A percentile compares a stretch with the other conserved stretches of the same genome.
Evolutionary conservation across 495 filamentous ascomycete species (phyloP).

Genomic region (Penicillium daleae): DNA sequence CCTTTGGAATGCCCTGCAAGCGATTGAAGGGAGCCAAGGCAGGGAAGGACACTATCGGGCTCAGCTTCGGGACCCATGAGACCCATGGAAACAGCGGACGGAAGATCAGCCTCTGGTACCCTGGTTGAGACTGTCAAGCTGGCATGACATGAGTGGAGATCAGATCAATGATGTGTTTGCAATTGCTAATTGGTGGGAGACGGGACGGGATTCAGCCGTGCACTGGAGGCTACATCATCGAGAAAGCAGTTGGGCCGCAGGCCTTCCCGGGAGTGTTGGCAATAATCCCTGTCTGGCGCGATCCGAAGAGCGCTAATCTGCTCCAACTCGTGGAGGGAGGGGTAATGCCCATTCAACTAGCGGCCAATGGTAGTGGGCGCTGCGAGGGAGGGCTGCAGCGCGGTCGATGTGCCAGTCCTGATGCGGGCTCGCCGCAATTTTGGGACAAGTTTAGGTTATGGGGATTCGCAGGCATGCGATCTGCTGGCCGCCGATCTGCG

Average conservation of each 20-base stretch:
- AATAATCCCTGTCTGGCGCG: constrained; percentile 2
- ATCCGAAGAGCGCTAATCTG: not conserved
- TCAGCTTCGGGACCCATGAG: not conserved
- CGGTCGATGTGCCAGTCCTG: not conserved
- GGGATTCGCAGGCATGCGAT: constrained; percentile 3
- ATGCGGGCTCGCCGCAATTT: constrained; percentile 8
- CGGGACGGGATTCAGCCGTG: constrained; percentile 2
- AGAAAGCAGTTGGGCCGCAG: not conserved
- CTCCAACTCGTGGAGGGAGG: not conserved
- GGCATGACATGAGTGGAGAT: constrained; percentile 13
- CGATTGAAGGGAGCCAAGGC: constrained; percentile 4
- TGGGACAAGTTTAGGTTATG: constrained; percentile 7
- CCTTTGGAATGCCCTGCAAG: constrained; percentile 6
- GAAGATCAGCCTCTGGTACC: not conserved
- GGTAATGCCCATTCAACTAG: constrained; percentile 4
- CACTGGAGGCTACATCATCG: constrained; percentile 18
- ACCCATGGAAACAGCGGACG: not conserved
- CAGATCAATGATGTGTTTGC: not conserved
- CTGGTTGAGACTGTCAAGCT: constrained; percentile 12
- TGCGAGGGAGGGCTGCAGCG: constrained; percentile 6
- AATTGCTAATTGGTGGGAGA: constrained; percentile 6
- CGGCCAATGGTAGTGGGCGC: constrained; percentile 1
- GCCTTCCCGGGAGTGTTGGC: not conserved
- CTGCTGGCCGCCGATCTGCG: constrained; percentile 5
- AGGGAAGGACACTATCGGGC: constrained; percentile 2